Evolutionary conservation across 306 rosid species (phyloP).

Genomic region (Amphicarpaea edgeworthii): DNA sequence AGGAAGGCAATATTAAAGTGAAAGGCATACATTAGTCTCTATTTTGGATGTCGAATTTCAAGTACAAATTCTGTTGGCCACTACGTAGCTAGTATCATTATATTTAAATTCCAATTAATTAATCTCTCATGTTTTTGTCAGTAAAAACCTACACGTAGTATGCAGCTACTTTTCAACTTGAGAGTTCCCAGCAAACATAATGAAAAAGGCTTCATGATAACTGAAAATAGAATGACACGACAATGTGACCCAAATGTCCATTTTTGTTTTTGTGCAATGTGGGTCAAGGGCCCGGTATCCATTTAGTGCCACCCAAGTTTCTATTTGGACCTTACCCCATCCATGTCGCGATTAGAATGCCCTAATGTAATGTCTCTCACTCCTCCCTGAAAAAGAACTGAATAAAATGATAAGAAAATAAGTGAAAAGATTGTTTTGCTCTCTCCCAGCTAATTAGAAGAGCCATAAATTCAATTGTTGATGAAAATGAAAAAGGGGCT

Average conservation of each 20-base stretch:
- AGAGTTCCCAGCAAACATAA: not conserved
- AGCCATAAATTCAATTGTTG: no score
- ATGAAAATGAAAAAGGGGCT: no score
- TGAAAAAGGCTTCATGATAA: not conserved
- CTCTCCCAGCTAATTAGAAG: no score
- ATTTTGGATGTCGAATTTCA: no score
- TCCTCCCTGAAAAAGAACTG: not conserved
- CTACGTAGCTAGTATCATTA: no score
- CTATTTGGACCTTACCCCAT: not conserved
- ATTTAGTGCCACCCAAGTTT: constrained; percentile 11
- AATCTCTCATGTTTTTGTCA: not conserved
- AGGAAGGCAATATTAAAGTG: no score
- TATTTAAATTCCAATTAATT: no score
- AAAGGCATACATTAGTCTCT: no score
- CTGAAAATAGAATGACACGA: not conserved
- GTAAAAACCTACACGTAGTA: not conserved
- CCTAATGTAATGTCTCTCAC: not conserved
- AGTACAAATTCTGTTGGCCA: no score
- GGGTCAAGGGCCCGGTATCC: not conserved
- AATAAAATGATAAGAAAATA: not conserved
- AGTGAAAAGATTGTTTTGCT: not conserved
- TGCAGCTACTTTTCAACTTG: not conserved
- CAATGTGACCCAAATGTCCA: not conserved
- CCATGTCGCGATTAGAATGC: no score
- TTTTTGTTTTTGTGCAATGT: not conserved